A percentile compares a stretch with the other conserved stretches of the same genome.
These are phyloP conservation scores for Cladosporium sp. DNA, from an alignment of 2,329 filamentous ascomycete species.

Conservation along the genomic window DNA sequence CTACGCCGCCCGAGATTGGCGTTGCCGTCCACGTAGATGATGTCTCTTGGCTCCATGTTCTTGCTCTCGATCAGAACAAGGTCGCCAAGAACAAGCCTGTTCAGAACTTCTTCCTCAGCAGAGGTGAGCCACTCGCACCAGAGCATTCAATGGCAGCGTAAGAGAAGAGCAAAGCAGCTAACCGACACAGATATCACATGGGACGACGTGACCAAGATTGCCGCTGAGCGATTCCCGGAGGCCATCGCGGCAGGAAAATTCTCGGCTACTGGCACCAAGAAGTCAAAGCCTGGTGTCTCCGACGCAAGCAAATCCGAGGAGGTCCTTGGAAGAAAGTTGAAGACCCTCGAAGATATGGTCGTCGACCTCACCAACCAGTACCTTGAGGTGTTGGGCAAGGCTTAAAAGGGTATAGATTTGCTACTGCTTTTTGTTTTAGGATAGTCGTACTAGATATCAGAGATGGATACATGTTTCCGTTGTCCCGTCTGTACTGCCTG, in stretches of 20 bases:
- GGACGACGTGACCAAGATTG: conserved; percentile 15
- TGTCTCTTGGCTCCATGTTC: conserved; percentile 33
- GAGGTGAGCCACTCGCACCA: neutral
- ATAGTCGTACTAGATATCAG: neutral
- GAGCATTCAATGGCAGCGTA: too few species aligned
- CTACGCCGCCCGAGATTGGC: conserved; percentile 20
- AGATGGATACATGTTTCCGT: neutral
- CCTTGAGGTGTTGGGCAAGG: conserved; percentile 4
- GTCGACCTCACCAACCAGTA: conserved; percentile 7
- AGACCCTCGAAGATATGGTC: conserved; percentile 12
- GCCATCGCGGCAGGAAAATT: conserved; percentile 13
- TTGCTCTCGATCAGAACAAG: conserved; percentile 23
- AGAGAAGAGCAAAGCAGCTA: neutral
- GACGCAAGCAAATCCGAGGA: conserved; percentile 3
- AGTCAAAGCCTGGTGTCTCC: conserved; percentile 11
- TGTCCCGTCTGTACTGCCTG: neutral
- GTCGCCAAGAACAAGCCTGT: neutral
- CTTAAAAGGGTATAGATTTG: neutral
- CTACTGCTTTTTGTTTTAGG: neutral
- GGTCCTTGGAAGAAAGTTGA: conserved; percentile 12
- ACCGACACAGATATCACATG: conserved; percentile 9
- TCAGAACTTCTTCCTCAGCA: conserved; percentile 10
- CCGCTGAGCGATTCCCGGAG: conserved; percentile 3
- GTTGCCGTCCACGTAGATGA: conserved; percentile 28
- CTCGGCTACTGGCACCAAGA: neutral